Evolutionary conservation across 805 yeast species (phyloP), one percentile per base, ranked within the genome.

Genomic region (Jamesozyma jinghongensis): DNA sequence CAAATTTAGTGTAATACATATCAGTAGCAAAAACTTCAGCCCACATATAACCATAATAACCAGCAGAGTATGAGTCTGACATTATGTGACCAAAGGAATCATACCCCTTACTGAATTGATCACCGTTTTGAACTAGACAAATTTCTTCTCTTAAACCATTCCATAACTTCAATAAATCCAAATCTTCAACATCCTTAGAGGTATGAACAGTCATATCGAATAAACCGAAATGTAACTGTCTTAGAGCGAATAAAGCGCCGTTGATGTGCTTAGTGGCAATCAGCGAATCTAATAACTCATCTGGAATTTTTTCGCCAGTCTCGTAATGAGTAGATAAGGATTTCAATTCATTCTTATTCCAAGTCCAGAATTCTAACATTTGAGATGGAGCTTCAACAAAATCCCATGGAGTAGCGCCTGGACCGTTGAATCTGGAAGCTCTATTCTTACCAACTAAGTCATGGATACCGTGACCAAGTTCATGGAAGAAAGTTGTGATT

Each of bases 321-420:
- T 71, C 65, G 57, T 81, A 84, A 59, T 85, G 95, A 17, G 73
- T 67, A 0, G 90, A 79, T 40, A 85, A 62, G 8, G 57, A 54
- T 50, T 67, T 71, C 48, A 85, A 66, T 59, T 77, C 79, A 31
- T 69, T 64, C 40, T 70, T 70, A 40, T 79, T 73, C 94, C 95
- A 85, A 30, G 88, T 81, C 85, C 92, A 85, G 60, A 77, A 82
- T 61, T 85, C 95, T 51, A 85, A 68, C 79, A 85, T 75, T 65
- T 85, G 95, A 1, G 94, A 85, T 20, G 95, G 95, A 43, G 90
- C 85, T 62, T 85, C 95, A 37, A 85, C 94, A 63, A 85, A 85
- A 63, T 85, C 95, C 73, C 92, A 71, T 30, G 82, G 77, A 34
- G 83, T 90, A 31, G 74, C 68, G 25, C 88, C 79, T 17, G 70